Base-by-base conservation (phyloP, 345 rosid genomes). In the Moringa oleifera region DNA sequence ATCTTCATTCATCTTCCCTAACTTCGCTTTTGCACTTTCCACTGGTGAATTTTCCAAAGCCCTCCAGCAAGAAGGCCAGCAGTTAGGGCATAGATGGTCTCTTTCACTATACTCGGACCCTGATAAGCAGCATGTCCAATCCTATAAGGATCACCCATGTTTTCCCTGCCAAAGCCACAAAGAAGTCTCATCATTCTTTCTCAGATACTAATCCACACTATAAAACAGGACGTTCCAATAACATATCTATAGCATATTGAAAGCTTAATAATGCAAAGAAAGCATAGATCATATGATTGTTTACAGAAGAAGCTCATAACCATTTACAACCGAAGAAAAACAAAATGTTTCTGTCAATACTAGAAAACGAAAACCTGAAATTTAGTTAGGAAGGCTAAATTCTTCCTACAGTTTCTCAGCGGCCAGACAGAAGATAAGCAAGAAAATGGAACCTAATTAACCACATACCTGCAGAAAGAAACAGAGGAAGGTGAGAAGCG, bases 11-110 rank as follows among this genome's bases (percentile, higher is more conserved):
- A 51, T 90, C 97, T 28, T 84, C 85, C 0, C 18, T 86, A 61
- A 87, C 70, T 74, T 69, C 77, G 81, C 73, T 90, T 82, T 77
- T 87, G 90, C 73, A 82, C 88, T 59, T 90, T 90, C 91, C 93
- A 88, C 67, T 81, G 93, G 74, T 91, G 83, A 85, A 84, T 84
- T 74, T 90, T 90, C 96, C 93, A 88, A 20, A 84, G 28, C 64
- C 91, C 63, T 36, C 86, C 94, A 16, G 78, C 91, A 23, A 69
- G 79, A 53, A 82, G 65, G 53, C 85, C 90, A 28, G 87, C 68
- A 1, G 74, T 58, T 41, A 88, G 64, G 53, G 89, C 97, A 18
- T 83, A 75, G 21, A 77, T 22, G 16, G 87, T 70, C 79, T 90
- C 97, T 88, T 82, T 87, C 20, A 87, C 61, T 49, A 90, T 80